Conservation (phyloP, 345 rosid genomes). For the Laguncularia racemosa region DNA sequence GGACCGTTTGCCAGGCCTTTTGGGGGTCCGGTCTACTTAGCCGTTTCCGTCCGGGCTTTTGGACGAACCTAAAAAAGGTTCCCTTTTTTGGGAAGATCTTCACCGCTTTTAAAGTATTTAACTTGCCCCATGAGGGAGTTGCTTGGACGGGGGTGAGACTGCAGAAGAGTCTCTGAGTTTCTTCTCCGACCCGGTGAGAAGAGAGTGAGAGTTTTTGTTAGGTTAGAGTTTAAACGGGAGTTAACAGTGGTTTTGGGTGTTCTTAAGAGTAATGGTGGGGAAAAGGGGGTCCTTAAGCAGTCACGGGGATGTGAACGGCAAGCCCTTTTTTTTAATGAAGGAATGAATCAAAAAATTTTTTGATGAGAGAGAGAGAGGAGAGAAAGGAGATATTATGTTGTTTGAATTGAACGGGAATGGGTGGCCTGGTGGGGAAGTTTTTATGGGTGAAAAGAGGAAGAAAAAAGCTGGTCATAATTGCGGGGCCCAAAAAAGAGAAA, state of each 20-base stretch:
- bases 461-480: too few relatives aligned
- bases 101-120: constrained; percentile 73
- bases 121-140: constrained; percentile 35
- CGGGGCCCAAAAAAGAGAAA: too few relatives aligned
- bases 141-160: constrained; percentile 9
- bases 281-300: constrained; percentile 25
- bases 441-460: too few relatives aligned
- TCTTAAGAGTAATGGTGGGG: constrained; percentile 11
- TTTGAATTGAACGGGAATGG: too few relatives aligned
- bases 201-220: constrained; percentile 12
- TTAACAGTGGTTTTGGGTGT: constrained; percentile 27
- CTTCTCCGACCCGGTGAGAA: constrained; percentile 34
- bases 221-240: constrained; percentile 11
- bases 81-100: constrained; percentile 16
- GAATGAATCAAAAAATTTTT: background rate
- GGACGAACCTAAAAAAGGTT: background rate
- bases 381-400: background rate
- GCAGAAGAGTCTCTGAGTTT: constrained; percentile 25
- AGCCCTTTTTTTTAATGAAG: constrained; percentile 32
- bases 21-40: constrained; percentile 21
- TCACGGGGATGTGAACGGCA: constrained; percentile 53
- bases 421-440: too few relatives aligned
- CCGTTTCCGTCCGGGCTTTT: constrained; percentile 15
- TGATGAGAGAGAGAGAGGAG: background rate
- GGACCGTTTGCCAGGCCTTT: background rate